Percentiles rank a stretch among this genome's conserved stretches.
Conservation (phyloP, 2,329 filamentous ascomycete species). For the Colletotrichum somersetense region DNA sequence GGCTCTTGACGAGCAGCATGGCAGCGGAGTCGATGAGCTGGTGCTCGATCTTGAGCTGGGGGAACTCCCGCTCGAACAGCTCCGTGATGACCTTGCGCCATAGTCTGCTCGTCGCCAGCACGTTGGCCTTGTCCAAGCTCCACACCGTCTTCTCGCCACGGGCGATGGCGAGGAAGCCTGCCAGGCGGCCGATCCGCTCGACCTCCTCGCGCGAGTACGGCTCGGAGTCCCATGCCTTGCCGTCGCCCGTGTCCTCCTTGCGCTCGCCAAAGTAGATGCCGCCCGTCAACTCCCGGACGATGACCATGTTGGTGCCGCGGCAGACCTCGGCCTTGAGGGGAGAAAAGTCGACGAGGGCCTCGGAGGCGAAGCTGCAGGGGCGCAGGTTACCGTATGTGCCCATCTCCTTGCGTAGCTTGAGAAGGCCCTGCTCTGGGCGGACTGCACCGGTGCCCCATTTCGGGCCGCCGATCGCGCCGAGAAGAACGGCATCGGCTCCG, state of each 20-base stretch:
- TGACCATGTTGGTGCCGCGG: conserved; percentile 89
- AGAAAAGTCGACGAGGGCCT: conserved; percentile 84
- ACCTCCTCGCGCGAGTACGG: conserved; percentile 88
- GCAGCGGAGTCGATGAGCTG: conserved; percentile 97
- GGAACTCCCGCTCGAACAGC: conserved; percentile 89
- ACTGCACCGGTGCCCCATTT: conserved; percentile 93
- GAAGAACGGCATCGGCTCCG: conserved; percentile 87
- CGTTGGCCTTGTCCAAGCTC: conserved; percentile 96
- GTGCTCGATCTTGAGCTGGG: conserved; percentile 84
- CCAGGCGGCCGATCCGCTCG: conserved; percentile 87
- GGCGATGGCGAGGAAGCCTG: conserved; percentile 82
- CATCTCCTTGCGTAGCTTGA: conserved; percentile 93
- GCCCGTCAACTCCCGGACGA: conserved; percentile 91
- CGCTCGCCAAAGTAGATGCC: conserved; percentile 97
- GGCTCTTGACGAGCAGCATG: conserved; percentile 98
- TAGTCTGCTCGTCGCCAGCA: conserved; percentile 88
- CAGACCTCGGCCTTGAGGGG: conserved; percentile 89
- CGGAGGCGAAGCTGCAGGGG: conserved; percentile 94
- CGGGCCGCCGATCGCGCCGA: conserved; percentile 95
- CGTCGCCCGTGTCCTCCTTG: conserved; percentile 81
- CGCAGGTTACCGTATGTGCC: conserved; percentile 94
- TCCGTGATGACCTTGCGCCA: conserved; percentile 91
- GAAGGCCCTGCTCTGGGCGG: conserved; percentile 92
- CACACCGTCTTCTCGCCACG: conserved; percentile 78
- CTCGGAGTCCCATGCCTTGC: conserved; percentile 84